Evolutionary conservation across 1,284 basidiomycete species (phyloP), one percentile per base, ranked within the genome.

Genomic region (Exsudoporus floridanus): DNA sequence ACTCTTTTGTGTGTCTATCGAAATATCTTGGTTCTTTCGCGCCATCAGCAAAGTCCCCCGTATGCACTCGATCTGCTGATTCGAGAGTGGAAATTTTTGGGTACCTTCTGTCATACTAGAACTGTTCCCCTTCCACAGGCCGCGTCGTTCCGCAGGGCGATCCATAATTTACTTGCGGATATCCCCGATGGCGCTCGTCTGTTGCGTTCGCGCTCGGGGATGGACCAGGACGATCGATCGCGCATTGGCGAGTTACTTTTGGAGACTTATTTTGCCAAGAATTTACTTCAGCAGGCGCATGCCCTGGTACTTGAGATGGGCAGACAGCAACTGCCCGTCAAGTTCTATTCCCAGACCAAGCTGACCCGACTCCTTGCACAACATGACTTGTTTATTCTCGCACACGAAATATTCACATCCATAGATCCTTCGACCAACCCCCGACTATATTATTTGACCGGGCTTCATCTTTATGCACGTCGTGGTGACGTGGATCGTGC

Each of bases 401-500:
- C 84, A 10, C 74, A 76, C 52, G 60, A 66, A 10, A 58, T 85
- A 21, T 82, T 71, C 60, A 34, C 60, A 13, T 59, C 67, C 6
- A 48, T 76, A 34, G 41, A 64, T 21, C 60, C 60, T 28, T 55
- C 61, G 28, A 50, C 50, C 36, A 47, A 56, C 35, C 57, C 60
- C 27, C 52, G 50, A 30, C 58, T 63, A 47, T 74, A 76, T 56
- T 62, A 75, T 28, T 70, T 73, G 28, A 74, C 74, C 10, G 83
- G 79, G 9, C 70, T 88, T 8, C 72, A 76, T 61, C 66, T 87
- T 14, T 74, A 74, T 60, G 72, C 81, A 10, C 75, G 75, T 38
- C 73, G 78, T 57, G 86, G 85, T 25, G 73, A 85, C 51, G 55
- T 68, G 14, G 59, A 57, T 14, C 69, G 69, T 12, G 76, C 81